Percentiles rank a stretch among this genome's conserved stretches.
These are phyloP conservation scores for Candida parachauliodes DNA, from an alignment of 805 yeast species.

Conservation along the genomic window DNA sequence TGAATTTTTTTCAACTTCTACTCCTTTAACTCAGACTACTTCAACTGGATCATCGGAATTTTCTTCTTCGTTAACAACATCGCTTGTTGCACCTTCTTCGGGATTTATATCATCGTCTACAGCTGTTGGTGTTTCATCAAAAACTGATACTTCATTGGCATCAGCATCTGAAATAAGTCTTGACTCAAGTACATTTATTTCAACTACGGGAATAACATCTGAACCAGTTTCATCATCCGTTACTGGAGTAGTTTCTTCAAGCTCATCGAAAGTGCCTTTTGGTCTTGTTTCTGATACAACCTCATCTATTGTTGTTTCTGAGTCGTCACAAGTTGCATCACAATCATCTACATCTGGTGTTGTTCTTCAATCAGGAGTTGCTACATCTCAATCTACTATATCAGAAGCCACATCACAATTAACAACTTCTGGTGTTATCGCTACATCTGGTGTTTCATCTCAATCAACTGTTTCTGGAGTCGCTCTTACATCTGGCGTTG, in stretches of 20 bases:
- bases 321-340: too few relatives aligned
- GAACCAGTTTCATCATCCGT: background rate
- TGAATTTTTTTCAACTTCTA: constrained; percentile 2
- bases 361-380: too few relatives aligned
- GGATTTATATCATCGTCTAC: constrained; percentile 21
- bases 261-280: background rate
- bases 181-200: too few relatives aligned
- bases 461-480: background rate
- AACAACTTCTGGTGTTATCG: constrained; percentile 1
- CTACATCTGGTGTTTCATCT: constrained; percentile 1
- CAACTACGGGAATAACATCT: background rate
- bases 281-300: too few relatives aligned
- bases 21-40: constrained; percentile 1
- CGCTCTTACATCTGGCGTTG: background rate
- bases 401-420: too few relatives aligned
- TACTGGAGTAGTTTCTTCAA: constrained; percentile 7
- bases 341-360: too few relatives aligned
- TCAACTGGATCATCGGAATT: background rate
- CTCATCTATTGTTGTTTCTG: too few relatives aligned
- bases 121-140: constrained; percentile 22
- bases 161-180: constrained; percentile 2
- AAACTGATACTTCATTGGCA: constrained; percentile 7
- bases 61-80: constrained; percentile 3
- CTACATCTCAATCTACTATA: too few relatives aligned
- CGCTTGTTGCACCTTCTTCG: constrained; percentile 4